phyloP scores from a whole-genome alignment of 2,329 filamentous ascomycete genomes.

The Allantophomopsis lycopodina region DNA sequence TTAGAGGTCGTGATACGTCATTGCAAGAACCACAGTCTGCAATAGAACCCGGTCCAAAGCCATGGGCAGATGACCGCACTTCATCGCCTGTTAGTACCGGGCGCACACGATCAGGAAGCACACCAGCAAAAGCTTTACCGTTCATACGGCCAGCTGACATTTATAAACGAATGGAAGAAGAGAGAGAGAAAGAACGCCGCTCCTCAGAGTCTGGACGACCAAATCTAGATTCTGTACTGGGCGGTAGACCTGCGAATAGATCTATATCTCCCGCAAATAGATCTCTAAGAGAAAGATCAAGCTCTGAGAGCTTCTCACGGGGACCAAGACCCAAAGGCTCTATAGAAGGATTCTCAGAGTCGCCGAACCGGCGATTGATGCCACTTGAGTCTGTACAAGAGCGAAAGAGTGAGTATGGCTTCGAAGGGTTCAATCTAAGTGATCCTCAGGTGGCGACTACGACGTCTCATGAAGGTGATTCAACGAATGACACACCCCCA shows the following conservation, averaged over 20 bases:
- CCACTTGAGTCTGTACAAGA: conserved; percentile 40
- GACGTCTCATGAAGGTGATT: conserved; percentile 6
- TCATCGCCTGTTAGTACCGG: conserved; percentile 22
- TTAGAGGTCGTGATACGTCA: conserved; percentile 17
- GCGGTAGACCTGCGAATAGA: conserved; percentile 11
- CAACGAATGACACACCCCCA: no score
- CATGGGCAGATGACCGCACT: conserved; percentile 22
- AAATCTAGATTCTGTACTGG: conserved; percentile 35
- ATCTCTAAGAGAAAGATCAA: conserved; percentile 8
- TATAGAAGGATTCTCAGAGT: no score
- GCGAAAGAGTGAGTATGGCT: conserved; percentile 42
- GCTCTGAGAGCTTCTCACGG: conserved; percentile 10
- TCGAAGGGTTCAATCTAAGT: conserved; percentile 25
- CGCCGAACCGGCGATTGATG: conserved; percentile 19
- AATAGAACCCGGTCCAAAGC: conserved; percentile 9
- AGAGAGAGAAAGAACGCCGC: conserved; percentile 39
- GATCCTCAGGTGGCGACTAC: conserved; percentile 3
- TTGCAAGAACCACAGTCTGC: conserved; percentile 3
- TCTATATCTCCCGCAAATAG: conserved; percentile 8
- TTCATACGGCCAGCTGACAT: conserved; percentile 67
- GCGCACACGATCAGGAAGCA: conserved; percentile 16
- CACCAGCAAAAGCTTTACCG: conserved; percentile 35
- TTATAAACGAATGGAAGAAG: conserved; percentile 58
- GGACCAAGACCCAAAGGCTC: conserved; percentile 3
- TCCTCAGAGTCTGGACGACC: conserved; percentile 43